Evolutionary conservation across 2,329 filamentous ascomycete genomes (phyloP), one percentile per base, ranked within the genome.

Genomic region (Aspergillus sp.): DNA sequence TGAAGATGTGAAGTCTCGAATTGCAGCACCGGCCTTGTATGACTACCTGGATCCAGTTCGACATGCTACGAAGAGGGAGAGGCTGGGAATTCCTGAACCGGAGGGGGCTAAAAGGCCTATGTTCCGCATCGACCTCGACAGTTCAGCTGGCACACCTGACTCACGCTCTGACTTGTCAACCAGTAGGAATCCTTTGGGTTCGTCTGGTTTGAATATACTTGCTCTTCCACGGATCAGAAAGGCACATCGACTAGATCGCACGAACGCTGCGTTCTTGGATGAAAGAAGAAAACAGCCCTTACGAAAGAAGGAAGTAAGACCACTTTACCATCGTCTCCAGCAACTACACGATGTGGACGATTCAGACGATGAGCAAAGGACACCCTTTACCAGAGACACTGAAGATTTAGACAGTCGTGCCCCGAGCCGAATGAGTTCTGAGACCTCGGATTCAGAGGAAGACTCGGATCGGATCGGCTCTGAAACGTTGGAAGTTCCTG

Each of bases 391-490:
- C 12, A 84, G 89, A 49, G 92, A 93, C 72, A 96, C 91, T 0
- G 93, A 96, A 72, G 93, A 95, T 65, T 87, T 88, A 36, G 93
- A 95, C 62, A 96, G 91, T 64, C 86, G 90, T 45, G 90, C 90
- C 52, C 87, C 88, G 48, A 97, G 91, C 74, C 91, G 90, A 45
- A 82, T 84, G 72, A 86, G 82, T 65, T 80, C 81, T 61, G 80
- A 70, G 39, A 81, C 82, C 15, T 83, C 82, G 32, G 78, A 81
- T 2, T 85, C 81, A 48, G 83, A 85, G 17, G 72, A 72, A 17
- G 72, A 72, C 54, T 75, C 82, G 61, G 84, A 74, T 48, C 71
- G 64, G 21, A 74, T 70, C 58, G 69, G 65, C 48, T 68, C 70
- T 13, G 72, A 72, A 50, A 55, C 63, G 15, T 61, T 70, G 19